Conservation (phyloP, 352 stramenopile genomes). For the Globisporangium polare region DNA sequence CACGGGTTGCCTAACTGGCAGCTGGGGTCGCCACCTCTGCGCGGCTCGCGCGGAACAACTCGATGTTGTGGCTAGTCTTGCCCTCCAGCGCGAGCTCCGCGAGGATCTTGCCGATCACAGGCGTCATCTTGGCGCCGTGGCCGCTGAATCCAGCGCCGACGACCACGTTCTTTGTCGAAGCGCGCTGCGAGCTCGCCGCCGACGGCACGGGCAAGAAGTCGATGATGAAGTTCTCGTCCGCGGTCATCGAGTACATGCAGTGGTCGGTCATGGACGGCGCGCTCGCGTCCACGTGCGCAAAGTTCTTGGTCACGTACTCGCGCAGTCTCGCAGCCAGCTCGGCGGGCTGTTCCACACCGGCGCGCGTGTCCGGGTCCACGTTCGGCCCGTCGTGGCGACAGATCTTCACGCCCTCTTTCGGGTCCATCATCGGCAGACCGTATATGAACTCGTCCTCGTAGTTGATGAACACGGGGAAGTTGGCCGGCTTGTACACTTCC, state of each 20-base stretch:
- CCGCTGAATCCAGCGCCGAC: slow-evolving; percentile 73
- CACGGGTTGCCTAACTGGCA: neutral
- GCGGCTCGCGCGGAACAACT: slow-evolving; percentile 32
- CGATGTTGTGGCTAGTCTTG: slow-evolving; percentile 36
- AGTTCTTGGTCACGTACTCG: slow-evolving; percentile 36
- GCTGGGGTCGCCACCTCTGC: neutral
- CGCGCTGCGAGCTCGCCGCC: neutral
- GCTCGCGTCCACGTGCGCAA: slow-evolving; percentile 48
- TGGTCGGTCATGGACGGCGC: slow-evolving; percentile 36
- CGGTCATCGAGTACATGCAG: slow-evolving; percentile 86
- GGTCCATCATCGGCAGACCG: slow-evolving; percentile 42
- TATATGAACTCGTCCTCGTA: slow-evolving; percentile 52
- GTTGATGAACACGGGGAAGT: slow-evolving; percentile 69
- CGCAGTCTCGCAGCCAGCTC: slow-evolving; percentile 23
- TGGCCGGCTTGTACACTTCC: slow-evolving; percentile 35
- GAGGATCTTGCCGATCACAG: slow-evolving; percentile 78
- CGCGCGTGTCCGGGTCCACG: slow-evolving; percentile 41
- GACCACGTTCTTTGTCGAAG: slow-evolving; percentile 39
- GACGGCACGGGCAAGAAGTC: slow-evolving; percentile 30
- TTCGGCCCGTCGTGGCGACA: slow-evolving; percentile 50
- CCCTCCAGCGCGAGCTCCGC: slow-evolving; percentile 56
- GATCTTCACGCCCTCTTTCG: slow-evolving; percentile 64
- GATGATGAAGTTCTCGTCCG: slow-evolving; percentile 73
- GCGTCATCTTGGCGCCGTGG: slow-evolving; percentile 85
- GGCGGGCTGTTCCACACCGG: slow-evolving; percentile 30